Evolutionary conservation across 352 stramenopile genomes (phyloP), one percentile per base, ranked within the genome.

Genomic region (Peronosclerospora sorghi): DNA sequence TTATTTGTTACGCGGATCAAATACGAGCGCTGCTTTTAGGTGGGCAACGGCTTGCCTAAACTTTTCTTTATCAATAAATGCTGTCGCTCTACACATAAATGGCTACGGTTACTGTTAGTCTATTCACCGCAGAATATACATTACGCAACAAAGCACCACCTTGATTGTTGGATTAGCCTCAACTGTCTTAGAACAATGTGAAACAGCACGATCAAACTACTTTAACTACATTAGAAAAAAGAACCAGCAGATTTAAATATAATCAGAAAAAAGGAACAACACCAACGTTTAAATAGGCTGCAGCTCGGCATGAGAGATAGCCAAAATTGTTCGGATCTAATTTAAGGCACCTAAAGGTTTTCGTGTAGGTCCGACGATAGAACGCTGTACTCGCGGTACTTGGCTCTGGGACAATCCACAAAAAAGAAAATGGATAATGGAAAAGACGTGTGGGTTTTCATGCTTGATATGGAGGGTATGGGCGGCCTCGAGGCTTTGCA

Each of bases 381-480:
- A 88, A 56, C 73, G 74, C 38, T 94, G 82, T 50, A 94, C 82
- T 36, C 73, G 74, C 21, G 82, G 82, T 48, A 91, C 92, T 36
- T 94, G 82, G 82, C 65, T 94, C 37, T 94, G 78, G 74, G 74
- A 75, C 0, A 62, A 68, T 18, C 82, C 82, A 21, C 63, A 81
- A 45, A 66, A 30, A 64, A 71, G 35, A 67, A 21, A 26, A 81
- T 87, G 49, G 51, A 56, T 29, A 77, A 86, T 40, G 74, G 74
- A 13, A 64, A 93, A 20, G 47, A 70, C 15, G 73, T 85, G 14
- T 83, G 64, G 62, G 72, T 93, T 45, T 63, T 95, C 28, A 76
- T 95, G 62, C 65, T 95, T 17, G 83, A 95, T 54, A 91, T 76
- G 14, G 83, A 95, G 47, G 83, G 83, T 7, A 76, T 95, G 48